phyloP scores from a whole-genome alignment of 2,329 filamentous ascomycete species.

The Paecilomyces niveus region DNA sequence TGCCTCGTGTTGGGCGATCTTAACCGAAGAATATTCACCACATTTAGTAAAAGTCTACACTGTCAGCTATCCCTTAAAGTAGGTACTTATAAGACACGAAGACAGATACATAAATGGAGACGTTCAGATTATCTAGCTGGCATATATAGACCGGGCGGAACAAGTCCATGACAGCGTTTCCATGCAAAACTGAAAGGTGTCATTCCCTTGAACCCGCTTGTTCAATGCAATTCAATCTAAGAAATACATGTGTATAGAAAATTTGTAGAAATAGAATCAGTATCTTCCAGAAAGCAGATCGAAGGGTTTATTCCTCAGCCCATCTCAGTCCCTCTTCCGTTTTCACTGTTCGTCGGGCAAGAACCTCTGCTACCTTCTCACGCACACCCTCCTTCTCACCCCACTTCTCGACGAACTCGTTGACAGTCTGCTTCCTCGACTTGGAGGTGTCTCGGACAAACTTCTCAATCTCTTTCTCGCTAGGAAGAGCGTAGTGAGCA shows the following conservation, averaged over 20 bases:
- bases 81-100: background rate
- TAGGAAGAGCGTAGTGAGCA: constrained; percentile 61
- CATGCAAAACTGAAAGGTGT: background rate
- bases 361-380: constrained; percentile 61
- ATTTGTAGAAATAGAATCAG: background rate
- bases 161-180: background rate
- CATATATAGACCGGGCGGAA: background rate
- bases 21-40: too few species aligned
- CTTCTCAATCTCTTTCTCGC: constrained; percentile 50
- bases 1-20: too few species aligned
- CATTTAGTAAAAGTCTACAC: too few species aligned
- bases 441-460: constrained; percentile 38
- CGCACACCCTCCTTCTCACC: constrained; percentile 62
- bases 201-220: background rate
- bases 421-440: constrained; percentile 52
- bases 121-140: background rate
- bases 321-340: constrained; percentile 34
- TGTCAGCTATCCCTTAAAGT: too few species aligned
- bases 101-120: background rate
- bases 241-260: background rate
- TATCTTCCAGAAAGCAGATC: background rate
- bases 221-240: background rate
- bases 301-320: constrained; percentile 8
- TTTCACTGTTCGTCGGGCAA: constrained; percentile 54
- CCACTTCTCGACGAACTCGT: constrained; percentile 54